Conservation (phyloP, 306 rosid species). For the Rosa multiflora region DNA sequence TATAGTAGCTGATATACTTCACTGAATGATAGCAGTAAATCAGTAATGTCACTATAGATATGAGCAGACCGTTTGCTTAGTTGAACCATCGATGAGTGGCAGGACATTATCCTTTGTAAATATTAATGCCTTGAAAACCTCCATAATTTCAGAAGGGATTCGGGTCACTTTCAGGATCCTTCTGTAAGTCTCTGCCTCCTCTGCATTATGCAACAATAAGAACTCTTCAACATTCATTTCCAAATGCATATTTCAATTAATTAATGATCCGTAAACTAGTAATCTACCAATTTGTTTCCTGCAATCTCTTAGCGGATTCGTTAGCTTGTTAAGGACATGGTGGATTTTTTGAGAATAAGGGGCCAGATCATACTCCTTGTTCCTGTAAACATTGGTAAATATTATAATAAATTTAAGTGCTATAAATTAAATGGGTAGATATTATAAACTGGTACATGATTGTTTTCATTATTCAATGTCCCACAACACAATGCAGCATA, state of each 20-base stretch:
- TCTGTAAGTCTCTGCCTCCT: constrained; percentile 19
- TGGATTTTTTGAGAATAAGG: constrained; percentile 46
- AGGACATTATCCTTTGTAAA: constrained; percentile 22
- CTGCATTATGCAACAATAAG: background rate
- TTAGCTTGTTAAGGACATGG: constrained; percentile 36
- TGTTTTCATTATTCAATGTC: too few species aligned
- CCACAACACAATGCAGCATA: too few species aligned
- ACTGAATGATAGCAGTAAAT: background rate
- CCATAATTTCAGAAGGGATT: constrained; percentile 35
- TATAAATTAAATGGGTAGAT: too few species aligned
- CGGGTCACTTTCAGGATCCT: constrained; percentile 10
- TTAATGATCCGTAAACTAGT: too few species aligned
- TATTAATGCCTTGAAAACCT: constrained; percentile 27
- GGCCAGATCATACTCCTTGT: constrained; percentile 39
- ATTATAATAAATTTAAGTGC: background rate
- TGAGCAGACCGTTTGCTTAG: constrained; percentile 30
- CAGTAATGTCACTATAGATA: background rate
- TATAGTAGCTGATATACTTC: too few species aligned
- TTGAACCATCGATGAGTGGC: constrained; percentile 50
- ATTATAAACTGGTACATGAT: background rate
- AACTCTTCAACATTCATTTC: too few species aligned
- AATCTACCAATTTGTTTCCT: constrained; percentile 38
- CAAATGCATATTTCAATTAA: too few species aligned
- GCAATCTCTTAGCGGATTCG: constrained; percentile 30
- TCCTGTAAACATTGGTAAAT: constrained; percentile 25